Percentiles rank a stretch among this genome's conserved stretches.
These are phyloP conservation scores for Scytalidium sp. DNA, from an alignment of 2,329 filamentous ascomycete genomes.

Conservation along the genomic window DNA sequence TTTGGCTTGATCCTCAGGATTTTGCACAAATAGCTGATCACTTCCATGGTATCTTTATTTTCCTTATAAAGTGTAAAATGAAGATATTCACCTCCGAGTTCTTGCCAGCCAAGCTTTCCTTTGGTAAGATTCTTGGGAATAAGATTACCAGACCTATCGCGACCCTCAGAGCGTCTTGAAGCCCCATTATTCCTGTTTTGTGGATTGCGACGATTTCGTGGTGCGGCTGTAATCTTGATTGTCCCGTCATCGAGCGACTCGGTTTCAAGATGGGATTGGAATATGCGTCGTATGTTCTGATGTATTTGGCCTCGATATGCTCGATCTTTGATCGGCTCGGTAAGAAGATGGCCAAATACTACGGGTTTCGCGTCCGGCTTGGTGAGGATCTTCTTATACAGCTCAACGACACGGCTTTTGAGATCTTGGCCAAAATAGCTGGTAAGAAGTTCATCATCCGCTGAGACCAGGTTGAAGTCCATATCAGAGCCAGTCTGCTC, in stretches of 20 bases:
- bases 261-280: conserved; percentile 60
- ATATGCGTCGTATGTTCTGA: conserved; percentile 54
- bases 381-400: conserved; percentile 51
- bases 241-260: conserved; percentile 54
- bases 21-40: conserved; percentile 57
- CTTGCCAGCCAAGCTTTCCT: conserved; percentile 56
- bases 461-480: conserved; percentile 34
- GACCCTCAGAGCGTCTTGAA: not conserved
- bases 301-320: conserved; percentile 61
- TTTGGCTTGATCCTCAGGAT: conserved; percentile 57
- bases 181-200: conserved; percentile 7
- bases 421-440: conserved; percentile 48
- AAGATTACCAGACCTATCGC: conserved; percentile 6
- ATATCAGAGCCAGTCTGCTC: not conserved
- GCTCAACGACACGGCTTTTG: conserved; percentile 46
- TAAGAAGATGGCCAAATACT: conserved; percentile 51
- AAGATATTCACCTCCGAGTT: conserved; percentile 66
- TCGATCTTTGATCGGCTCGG: conserved; percentile 56
- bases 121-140: conserved; percentile 12
- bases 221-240: conserved; percentile 53
- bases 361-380: conserved; percentile 53
- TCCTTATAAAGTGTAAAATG: conserved; percentile 76
- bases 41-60: conserved; percentile 76
- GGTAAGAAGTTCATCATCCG: conserved; percentile 40
- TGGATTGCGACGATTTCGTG: conserved; percentile 22